Evolutionary conservation across 495 filamentous ascomycete genomes (phyloP), one percentile per base, ranked within the genome.

Genomic region (Neurospora sublineolata): DNA sequence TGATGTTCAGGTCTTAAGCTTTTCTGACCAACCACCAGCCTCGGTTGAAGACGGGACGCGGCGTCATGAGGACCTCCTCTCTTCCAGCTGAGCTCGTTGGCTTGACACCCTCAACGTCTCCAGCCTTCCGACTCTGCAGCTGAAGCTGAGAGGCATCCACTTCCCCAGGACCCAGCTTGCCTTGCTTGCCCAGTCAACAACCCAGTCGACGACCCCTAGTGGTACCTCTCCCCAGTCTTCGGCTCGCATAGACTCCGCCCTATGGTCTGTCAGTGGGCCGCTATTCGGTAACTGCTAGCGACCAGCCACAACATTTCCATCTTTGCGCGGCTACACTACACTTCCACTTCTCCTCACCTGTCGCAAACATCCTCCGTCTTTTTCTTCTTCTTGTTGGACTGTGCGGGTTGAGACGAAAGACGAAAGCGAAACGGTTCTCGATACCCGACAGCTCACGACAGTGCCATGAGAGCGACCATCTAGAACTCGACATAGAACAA

Each of bases 11-110:
- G 75, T 71, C 44, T 46, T 52, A 46, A 36, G 46, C 72, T 76
- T 73, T 73, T 70, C 75, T 74, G 76, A 76, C 78, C 77, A 80
- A 80, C 78, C 78, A 78, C 72, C 73, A 74, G 75, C 77, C 78
- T 80, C 77, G 77, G 78, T 74, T 76, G 52, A n/a, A 3, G 7
- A 16, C 52, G 23, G 1, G 7, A 16, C 52, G 23, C 52, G 23
- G 52, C 52, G 52, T 60, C 52, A 60, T 60, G 52, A 60, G 52
- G 52, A 8, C 23, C 27, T 27, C 12, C 27, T 27, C 12, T 60
- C 52, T 27, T 33, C 20, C 20, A 60, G 52, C 52, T 60, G 46
- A 58, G 27, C n/a, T 52, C 44, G 44, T 52, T 52, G 44, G 44
- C 44, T 52, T 23, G 44, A 52, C 46, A 14, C 42, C 9, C 42